phyloP scores from a whole-genome alignment of 2,329 filamentous ascomycete genomes.

The Acrodontium crateriforme region DNA sequence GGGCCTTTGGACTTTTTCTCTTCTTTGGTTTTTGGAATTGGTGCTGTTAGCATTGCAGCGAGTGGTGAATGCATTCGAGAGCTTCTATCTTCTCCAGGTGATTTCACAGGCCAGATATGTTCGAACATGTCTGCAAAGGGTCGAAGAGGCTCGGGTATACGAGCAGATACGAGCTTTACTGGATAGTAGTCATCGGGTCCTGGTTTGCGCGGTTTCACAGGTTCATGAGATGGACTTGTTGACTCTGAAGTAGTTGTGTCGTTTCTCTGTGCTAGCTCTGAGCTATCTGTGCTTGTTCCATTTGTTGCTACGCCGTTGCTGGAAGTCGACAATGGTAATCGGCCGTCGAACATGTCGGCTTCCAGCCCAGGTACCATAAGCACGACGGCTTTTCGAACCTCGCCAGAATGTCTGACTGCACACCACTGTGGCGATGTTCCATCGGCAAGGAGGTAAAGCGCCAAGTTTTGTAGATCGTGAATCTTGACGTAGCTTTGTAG shows the following conservation, averaged over 20 bases:
- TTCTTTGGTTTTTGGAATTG: conserved; percentile 54
- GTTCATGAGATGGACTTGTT: neutral
- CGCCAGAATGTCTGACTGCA: conserved; percentile 41
- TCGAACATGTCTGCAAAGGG: conserved; percentile 71
- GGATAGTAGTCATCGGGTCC: conserved; percentile 40
- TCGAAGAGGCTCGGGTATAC: conserved; percentile 31
- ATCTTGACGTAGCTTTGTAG: conserved; percentile 43
- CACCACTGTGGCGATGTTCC: conserved; percentile 50
- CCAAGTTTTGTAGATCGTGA: conserved; percentile 43
- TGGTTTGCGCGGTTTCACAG: conserved; percentile 20
- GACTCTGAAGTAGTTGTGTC: conserved; percentile 4
- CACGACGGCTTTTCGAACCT: conserved; percentile 62
- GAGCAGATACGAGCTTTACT: conserved; percentile 25
- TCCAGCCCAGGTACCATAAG: conserved; percentile 90
- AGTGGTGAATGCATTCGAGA: conserved; percentile 76
- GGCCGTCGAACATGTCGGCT: conserved; percentile 69
- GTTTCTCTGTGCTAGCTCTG: conserved; percentile 3
- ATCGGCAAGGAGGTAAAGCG: conserved; percentile 49
- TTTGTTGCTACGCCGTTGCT: conserved; percentile 3
- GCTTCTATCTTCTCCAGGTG: conserved; percentile 71
- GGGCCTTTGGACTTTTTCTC: conserved; percentile 48
- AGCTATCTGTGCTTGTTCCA: conserved; percentile 3
- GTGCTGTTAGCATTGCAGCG: conserved; percentile 66
- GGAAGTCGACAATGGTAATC: conserved; percentile 15
- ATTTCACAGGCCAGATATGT: conserved; percentile 78